Conservation (phyloP, 2,329 filamentous ascomycete species). For the Sordariomycetes sp. region DNA sequence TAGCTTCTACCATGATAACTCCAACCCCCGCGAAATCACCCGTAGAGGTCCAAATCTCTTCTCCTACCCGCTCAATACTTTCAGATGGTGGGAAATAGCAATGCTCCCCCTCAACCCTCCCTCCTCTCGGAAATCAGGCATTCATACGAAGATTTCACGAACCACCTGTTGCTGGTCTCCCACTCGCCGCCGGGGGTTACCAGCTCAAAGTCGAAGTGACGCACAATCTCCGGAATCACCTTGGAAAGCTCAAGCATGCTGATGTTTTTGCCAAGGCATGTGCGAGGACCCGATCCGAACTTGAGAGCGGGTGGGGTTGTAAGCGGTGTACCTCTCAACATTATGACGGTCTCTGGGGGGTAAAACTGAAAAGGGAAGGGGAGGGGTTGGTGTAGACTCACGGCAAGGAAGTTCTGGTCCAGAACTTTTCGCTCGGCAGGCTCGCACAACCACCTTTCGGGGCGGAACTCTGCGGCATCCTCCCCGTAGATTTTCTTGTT, state of each 20-base stretch:
- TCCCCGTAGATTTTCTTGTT: conserved; percentile 28
- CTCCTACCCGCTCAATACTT: too few species aligned
- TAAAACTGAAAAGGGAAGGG: too few species aligned
- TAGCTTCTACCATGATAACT: too few species aligned
- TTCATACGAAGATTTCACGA: too few species aligned
- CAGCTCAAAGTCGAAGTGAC: conserved; percentile 21
- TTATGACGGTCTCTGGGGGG: too few species aligned
- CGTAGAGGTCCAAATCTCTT: too few species aligned
- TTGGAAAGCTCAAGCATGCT: conserved; percentile 30
- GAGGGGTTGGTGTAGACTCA: not conserved
- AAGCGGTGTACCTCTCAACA: too few species aligned
- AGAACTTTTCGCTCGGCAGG: not conserved
- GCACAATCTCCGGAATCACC: conserved; percentile 24
- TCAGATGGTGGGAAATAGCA: too few species aligned
- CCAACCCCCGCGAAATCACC: too few species aligned
- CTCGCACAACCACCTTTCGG: conserved; percentile 30
- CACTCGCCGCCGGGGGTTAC: conserved; percentile 12
- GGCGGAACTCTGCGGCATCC: conserved; percentile 30
- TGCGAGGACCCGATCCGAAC: conserved; percentile 28
- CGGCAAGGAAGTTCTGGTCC: not conserved
- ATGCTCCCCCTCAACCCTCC: too few species aligned
- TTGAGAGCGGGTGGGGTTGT: conserved; percentile 6
- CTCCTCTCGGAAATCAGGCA: too few species aligned
- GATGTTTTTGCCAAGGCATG: conserved; percentile 31
- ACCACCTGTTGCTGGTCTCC: conserved; percentile 26